phyloP scores from a whole-genome alignment of 768 basidiomycete genomes.

The Hericium rajendrae region DNA sequence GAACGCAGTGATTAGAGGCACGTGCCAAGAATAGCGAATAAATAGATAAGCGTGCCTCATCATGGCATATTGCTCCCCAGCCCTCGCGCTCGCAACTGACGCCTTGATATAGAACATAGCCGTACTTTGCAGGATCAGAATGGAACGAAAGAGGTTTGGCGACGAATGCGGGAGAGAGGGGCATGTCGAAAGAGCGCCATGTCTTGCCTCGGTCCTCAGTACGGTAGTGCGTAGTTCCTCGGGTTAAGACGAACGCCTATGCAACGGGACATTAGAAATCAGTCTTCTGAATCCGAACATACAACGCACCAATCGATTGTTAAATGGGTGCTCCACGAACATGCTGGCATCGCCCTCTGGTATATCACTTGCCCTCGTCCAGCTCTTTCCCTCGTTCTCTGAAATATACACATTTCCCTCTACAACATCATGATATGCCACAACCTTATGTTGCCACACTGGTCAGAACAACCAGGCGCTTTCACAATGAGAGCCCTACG shows the following conservation, averaged over 20 bases:
- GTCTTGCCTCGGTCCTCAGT: constrained; percentile 82
- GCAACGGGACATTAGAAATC: not conserved
- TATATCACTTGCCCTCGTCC: constrained; percentile 41
- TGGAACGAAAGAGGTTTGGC: constrained; percentile 78
- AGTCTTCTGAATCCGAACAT: not conserved
- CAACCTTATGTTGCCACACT: constrained; percentile 29
- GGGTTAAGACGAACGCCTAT: constrained; percentile 83
- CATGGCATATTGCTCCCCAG: constrained; percentile 54
- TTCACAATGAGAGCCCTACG: constrained; percentile 18
- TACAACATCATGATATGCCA: constrained; percentile 74
- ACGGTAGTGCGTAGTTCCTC: constrained; percentile 69
- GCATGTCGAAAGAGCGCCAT: constrained; percentile 76
- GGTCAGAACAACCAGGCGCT: not conserved
- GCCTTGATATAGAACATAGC: constrained; percentile 74
- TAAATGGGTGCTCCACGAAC: constrained; percentile 82
- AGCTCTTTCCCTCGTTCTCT: constrained; percentile 76
- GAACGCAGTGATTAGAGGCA: constrained; percentile 2
- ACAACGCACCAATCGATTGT: constrained; percentile 35
- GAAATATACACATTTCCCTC: constrained; percentile 69
- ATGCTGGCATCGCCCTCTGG: constrained; percentile 50
- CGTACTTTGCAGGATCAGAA: constrained; percentile 59
- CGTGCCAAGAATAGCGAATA: not conserved
- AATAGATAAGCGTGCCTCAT: constrained; percentile 45
- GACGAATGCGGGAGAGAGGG: constrained; percentile 47
- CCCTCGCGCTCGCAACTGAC: constrained; percentile 42